Conservation (phyloP, 1,139 yeast genomes). For the Hansenula anomala region DNA sequence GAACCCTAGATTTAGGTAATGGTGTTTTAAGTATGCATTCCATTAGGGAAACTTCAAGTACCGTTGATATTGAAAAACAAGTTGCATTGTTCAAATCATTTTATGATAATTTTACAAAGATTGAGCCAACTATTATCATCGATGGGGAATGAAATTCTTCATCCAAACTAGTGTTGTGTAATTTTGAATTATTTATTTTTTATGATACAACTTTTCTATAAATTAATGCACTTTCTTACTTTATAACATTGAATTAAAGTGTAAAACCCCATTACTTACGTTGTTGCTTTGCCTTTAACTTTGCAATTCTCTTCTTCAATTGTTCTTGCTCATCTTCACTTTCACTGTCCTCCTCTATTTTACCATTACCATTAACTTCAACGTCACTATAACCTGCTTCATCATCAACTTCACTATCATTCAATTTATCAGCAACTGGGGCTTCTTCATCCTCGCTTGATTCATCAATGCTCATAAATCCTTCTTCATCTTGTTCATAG, state of each 20-base stretch:
- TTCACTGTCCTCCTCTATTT: conserved; percentile 8
- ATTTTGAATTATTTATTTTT: background rate
- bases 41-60: conserved; percentile 89
- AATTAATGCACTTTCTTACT: background rate
- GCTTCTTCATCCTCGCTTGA: conserved; percentile 25
- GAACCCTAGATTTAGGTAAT: conserved; percentile 89
- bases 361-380: conserved; percentile 15
- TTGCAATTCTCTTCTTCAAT: conserved; percentile 17
- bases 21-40: conserved; percentile 97
- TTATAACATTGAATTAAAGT: too few relatives aligned
- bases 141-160: conserved; percentile 16
- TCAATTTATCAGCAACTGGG: conserved; percentile 4
- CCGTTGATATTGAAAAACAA: conserved; percentile 64
- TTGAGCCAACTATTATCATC: conserved; percentile 31
- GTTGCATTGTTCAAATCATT: conserved; percentile 58
- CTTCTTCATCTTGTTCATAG: conserved; percentile 26
- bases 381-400: conserved; percentile 24
- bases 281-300: conserved; percentile 19
- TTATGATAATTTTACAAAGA: conserved; percentile 40
- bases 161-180: background rate
- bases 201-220: background rate
- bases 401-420: conserved; percentile 22
- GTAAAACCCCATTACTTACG: conserved; percentile 5
- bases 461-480: conserved; percentile 25
- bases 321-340: conserved; percentile 21